phyloP scores from a whole-genome alignment of 2,329 filamentous ascomycete genomes.

The Dryadomyces quercus-mongolicae region DNA sequence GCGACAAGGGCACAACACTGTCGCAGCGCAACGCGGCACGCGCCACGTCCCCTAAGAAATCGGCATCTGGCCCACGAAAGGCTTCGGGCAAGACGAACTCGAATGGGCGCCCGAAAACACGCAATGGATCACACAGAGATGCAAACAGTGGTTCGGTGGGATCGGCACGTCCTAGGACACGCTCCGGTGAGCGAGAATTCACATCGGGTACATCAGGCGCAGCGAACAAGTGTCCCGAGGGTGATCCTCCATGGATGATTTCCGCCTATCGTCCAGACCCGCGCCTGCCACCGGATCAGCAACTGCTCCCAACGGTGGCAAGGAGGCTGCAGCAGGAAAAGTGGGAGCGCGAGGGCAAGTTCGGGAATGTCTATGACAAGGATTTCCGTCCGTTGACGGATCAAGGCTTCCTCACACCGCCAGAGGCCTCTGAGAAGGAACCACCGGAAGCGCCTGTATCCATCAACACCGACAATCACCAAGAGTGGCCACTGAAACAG shows the following conservation, averaged over 20 bases:
- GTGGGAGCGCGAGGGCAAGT: slow-evolving; percentile 86
- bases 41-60: slow-evolving; percentile 41
- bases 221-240: slow-evolving; percentile 63
- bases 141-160: neutral
- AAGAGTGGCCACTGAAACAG: slow-evolving; percentile 44
- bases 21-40: slow-evolving; percentile 14
- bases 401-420: slow-evolving; percentile 37
- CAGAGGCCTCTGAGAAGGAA: slow-evolving; percentile 23
- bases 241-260: slow-evolving; percentile 90
- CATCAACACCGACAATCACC: slow-evolving; percentile 17
- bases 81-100: slow-evolving; percentile 26
- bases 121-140: slow-evolving; percentile 41
- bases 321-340: slow-evolving; percentile 85
- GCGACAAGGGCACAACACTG: neutral
- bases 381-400: slow-evolving; percentile 76
- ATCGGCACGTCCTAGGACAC: slow-evolving; percentile 48
- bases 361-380: slow-evolving; percentile 74
- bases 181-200: slow-evolving; percentile 47
- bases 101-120: slow-evolving; percentile 47
- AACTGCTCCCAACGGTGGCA: slow-evolving; percentile 88
- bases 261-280: slow-evolving; percentile 95
- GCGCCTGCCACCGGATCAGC: slow-evolving; percentile 83
- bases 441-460: neutral
- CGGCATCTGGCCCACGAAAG: slow-evolving; percentile 24
- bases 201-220: slow-evolving; percentile 14